Percentiles rank a stretch among this genome's conserved stretches.
Evolutionary conservation across 805 yeast species (phyloP).

Genomic region (Barnettozyma populi): DNA sequence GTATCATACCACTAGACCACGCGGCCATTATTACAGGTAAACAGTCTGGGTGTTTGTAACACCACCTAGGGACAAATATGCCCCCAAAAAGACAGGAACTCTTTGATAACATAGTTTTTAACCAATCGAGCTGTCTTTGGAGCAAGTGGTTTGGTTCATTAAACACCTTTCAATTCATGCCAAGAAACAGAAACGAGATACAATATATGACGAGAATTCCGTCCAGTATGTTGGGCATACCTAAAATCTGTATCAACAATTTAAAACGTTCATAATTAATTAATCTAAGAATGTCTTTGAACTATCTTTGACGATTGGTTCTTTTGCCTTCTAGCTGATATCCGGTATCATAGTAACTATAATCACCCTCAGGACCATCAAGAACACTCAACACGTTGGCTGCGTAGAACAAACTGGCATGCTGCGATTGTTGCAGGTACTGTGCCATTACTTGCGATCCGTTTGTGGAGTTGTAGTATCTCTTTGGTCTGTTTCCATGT

Average conservation of each 20-base stretch:
- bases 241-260: not conserved
- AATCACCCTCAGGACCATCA: slow-evolving; percentile 18
- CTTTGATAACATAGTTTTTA: no score
- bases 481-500: not conserved
- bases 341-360: slow-evolving; percentile 1
- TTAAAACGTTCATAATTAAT: not conserved
- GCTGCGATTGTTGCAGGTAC: slow-evolving; percentile 67
- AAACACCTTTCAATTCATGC: no score
- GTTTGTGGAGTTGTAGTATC: slow-evolving; percentile 25
- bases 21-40: slow-evolving; percentile 11
- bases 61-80: no score
- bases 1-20: slow-evolving; percentile 25
- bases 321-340: slow-evolving; percentile 2
- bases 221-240: not conserved
- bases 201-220: no score
- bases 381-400: slow-evolving; percentile 47
- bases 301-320: not conserved
- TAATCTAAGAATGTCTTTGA: no score
- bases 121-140: no score
- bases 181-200: no score
- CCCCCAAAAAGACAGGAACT: no score
- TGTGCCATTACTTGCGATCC: slow-evolving; percentile 79
- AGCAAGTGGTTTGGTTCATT: no score
- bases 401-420: slow-evolving; percentile 51
- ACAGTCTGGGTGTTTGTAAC: no score